Evolutionary conservation across 306 rosid species (phyloP).

Genomic region (Cucumis melo): DNA sequence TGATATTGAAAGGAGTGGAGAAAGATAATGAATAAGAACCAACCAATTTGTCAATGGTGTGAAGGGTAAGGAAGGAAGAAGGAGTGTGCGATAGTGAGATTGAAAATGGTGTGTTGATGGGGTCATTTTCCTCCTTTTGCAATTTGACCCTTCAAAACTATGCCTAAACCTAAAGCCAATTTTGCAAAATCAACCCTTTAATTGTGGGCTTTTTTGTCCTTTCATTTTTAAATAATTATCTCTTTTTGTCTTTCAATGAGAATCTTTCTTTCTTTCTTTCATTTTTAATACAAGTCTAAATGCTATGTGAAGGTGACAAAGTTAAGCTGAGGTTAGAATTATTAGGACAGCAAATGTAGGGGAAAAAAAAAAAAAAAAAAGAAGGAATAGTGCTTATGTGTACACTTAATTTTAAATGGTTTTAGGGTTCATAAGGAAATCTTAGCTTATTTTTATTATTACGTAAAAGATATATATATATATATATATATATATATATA

Average conservation of each 20-base stretch:
- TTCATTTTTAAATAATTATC: background rate
- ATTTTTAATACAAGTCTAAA: background rate
- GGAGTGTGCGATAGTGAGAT: background rate
- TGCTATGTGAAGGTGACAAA: background rate
- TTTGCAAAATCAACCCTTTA: background rate
- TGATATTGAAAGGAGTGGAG: background rate
- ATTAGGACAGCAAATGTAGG: background rate
- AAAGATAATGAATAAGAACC: background rate
- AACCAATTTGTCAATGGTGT: background rate
- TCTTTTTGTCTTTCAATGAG: background rate
- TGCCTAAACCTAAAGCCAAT: background rate
- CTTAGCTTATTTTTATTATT: background rate
- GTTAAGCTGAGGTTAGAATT: background rate
- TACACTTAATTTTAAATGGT: background rate
- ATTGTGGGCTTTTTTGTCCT: background rate
- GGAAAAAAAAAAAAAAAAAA: too few relatives aligned
- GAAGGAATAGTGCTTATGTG: background rate
- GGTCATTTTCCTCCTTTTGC: background rate
- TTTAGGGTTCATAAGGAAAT: background rate
- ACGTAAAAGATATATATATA: too few relatives aligned
- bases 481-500: too few relatives aligned
- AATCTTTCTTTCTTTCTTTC: background rate
- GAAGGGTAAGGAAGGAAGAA: background rate
- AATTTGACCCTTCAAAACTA: background rate
- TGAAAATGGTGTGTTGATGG: background rate